Evolutionary conservation across 1,284 basidiomycete species (phyloP), one percentile per base, ranked within the genome.

Genomic region (Limonomyces culmigenus): DNA sequence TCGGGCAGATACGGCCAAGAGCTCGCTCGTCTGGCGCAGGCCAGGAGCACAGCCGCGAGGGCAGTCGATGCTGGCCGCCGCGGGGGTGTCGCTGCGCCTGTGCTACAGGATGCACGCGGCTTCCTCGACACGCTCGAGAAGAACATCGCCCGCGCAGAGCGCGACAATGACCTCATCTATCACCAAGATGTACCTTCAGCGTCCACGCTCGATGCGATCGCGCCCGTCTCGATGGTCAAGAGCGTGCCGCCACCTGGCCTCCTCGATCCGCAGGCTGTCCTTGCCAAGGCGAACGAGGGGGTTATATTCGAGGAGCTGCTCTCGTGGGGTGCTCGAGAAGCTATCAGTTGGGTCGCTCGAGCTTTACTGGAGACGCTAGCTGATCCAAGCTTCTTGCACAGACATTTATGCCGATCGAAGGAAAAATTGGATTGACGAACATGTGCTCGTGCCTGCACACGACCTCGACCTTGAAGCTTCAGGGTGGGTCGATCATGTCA

Each of bases 111-210:
- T 45, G 64, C 80, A 38, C 81, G 85, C 59, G 87, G 86, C 46
- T 54, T 77, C 14, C 52, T 74, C 13, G 72, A 85, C 48, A 74
- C 64, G 15, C 62, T 95, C 14, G 70, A 83, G 47, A 76, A 67
- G 32, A 74, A 74, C 25, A 53, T 88, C 15, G 55, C 63, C 2
- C 69, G 86, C 12, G 87, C 92, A 0, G 73, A 81, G 41, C 72
- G 86, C 19, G 95, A 98, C 54, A 99, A 99, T 50, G 86, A 96
- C 52, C 62, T 97, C 4, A 95, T 99, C 36, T 99, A 98, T 56
- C 85, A 96, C 45, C 70, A 88, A 39, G 76, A 86, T 32, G 68
- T 95, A 0, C 91, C 89, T 0, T 60, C 86, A 0, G 50, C 70
- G 1, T 72, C 81, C 2, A 66, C 77, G 19, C 65, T 96, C 3